phyloP scores from a whole-genome alignment of 1,139 yeast species.

The Meyerozyma sp. region DNA sequence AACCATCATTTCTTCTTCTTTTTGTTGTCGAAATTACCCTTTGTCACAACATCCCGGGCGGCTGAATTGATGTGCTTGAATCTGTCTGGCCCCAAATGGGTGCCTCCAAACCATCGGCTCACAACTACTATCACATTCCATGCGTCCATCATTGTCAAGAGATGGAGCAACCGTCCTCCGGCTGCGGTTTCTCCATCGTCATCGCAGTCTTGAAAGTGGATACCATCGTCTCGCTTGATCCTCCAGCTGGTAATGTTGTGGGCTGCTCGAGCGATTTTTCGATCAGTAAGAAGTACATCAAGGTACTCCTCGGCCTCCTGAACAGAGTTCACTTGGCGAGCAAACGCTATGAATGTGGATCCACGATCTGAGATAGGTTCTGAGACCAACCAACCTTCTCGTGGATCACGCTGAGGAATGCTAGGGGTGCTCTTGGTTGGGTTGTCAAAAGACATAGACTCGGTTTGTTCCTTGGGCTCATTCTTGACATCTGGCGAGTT shows the following conservation, averaged over 20 bases:
- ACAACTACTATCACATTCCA: slow-evolving; percentile 87
- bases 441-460: too few relatives aligned
- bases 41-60: slow-evolving; percentile 76
- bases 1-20: slow-evolving; percentile 16
- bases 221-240: slow-evolving; percentile 49
- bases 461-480: too few relatives aligned
- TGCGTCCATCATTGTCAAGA: slow-evolving; percentile 73
- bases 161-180: slow-evolving; percentile 79
- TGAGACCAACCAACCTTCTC: slow-evolving; percentile 69
- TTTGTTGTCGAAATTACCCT: slow-evolving; percentile 46
- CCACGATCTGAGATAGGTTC: slow-evolving; percentile 79
- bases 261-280: slow-evolving; percentile 59
- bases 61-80: slow-evolving; percentile 89
- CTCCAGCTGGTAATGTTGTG: slow-evolving; percentile 91
- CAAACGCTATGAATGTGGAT: slow-evolving; percentile 80
- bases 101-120: slow-evolving; percentile 92
- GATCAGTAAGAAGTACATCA: slow-evolving; percentile 52
- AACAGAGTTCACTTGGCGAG: slow-evolving; percentile 53
- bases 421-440: too few relatives aligned
- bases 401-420: slow-evolving; percentile 26
- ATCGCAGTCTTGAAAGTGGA: slow-evolving; percentile 76
- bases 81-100: slow-evolving; percentile 85
- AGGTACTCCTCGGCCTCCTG: slow-evolving; percentile 59
- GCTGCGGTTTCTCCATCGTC: slow-evolving; percentile 99
- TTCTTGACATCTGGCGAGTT: not conserved